Evolutionary conservation across 1,284 basidiomycete genomes (phyloP), one percentile per base, ranked within the genome.

Genomic region (Ustilago bromivora): DNA sequence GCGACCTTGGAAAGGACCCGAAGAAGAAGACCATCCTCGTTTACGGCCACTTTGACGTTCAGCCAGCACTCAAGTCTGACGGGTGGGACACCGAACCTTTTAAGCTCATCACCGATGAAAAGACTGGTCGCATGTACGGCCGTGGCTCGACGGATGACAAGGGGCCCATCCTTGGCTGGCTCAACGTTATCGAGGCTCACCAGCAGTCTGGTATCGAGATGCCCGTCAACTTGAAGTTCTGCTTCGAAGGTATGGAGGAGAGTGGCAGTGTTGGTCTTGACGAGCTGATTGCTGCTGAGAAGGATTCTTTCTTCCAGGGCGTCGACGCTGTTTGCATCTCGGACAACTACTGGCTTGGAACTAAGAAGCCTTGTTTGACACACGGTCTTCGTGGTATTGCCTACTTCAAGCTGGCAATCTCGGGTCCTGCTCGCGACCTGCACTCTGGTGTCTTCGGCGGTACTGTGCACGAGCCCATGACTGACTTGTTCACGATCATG

Each of bases 191-290:
- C 61, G 92, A 98, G 84, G 95, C 95, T 53, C 95, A 98, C 87
- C 87, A 89, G 80, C 86, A 91, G 72, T 90, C 92, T 55, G 90
- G 84, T 47, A 89, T 92, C 63, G 91, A 92, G 58, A 89, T 99
- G 19, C 96, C 96, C 1, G 96, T 99, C 61, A 99, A 99, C 88
- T 87, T 99, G 79, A 91, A 92, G 82, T 92, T 95, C 89, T 95
- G 94, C 88, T 96, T 99, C 84, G 96, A 99, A 80, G 87, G 96
- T 9, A 99, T 99, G 97, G 96, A 99, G 87, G 96, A 99, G 88
- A 93, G 90, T 80, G 96, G 96, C 8, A 94, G 93, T 52, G 94
- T 95, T 82, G 95, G 95, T 7, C 90, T 99, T 12, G 96, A 98
- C 84, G 94, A 94, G 60, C 90, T 98, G 58, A 95, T 99, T 79